A percentile compares a stretch with the other conserved stretches of the same genome.
phyloP scores from a whole-genome alignment of 1,284 basidiomycete species.

The Sporisorium scitamineum region DNA sequence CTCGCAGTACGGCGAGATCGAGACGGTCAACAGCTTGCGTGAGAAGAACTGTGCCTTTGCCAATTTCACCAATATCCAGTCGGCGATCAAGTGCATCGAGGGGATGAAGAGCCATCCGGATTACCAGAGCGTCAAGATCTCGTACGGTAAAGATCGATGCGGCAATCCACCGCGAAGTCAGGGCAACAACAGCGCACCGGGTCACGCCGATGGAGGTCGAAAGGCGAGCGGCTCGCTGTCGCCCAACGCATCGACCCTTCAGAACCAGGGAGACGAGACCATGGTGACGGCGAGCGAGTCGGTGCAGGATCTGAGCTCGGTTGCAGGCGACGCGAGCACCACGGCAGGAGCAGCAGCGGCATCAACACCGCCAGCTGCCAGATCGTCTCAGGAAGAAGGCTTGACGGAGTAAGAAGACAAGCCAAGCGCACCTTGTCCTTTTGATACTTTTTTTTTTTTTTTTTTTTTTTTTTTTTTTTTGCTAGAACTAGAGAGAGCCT shows the following conservation, averaged over 20 bases:
- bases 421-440: neutral
- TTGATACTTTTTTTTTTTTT: neutral
- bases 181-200: slow-evolving; percentile 25
- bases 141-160: slow-evolving; percentile 67
- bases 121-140: slow-evolving; percentile 65
- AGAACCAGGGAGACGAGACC: slow-evolving; percentile 42
- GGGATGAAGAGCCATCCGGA: slow-evolving; percentile 67
- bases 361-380: slow-evolving; percentile 3
- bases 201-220: slow-evolving; percentile 18
- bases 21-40: slow-evolving; percentile 66
- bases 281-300: slow-evolving; percentile 55
- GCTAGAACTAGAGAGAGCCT: neutral
- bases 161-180: slow-evolving; percentile 62
- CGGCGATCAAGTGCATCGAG: slow-evolving; percentile 68
- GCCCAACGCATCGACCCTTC: slow-evolving; percentile 28
- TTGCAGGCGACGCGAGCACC: slow-evolving; percentile 13
- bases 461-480: neutral
- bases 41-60: slow-evolving; percentile 69
- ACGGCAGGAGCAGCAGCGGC: neutral
- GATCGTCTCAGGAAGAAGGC: slow-evolving; percentile 14
- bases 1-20: slow-evolving; percentile 66
- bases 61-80: slow-evolving; percentile 69
- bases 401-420: slow-evolving; percentile 8
- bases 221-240: slow-evolving; percentile 44
- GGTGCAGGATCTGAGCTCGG: slow-evolving; percentile 40